Percentiles rank a stretch among this genome's conserved stretches.
phyloP scores from a whole-genome alignment of 2,329 filamentous ascomycete genomes.

The Paecilomyces sp. region DNA sequence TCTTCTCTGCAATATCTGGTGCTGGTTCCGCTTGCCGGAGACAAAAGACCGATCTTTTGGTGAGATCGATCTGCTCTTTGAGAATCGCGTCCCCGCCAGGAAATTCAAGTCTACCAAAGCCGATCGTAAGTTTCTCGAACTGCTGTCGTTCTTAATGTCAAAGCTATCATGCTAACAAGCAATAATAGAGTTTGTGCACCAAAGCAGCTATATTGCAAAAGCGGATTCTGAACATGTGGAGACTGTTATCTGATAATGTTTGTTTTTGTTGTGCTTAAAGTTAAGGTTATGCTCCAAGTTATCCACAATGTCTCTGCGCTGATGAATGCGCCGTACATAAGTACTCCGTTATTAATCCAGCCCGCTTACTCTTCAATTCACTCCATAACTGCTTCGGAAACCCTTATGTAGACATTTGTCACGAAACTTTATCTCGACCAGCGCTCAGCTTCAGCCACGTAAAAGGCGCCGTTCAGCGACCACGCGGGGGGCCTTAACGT shows the following conservation, averaged over 20 bases:
- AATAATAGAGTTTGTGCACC: background rate
- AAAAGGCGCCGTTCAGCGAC: background rate
- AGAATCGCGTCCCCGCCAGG: constrained; percentile 26
- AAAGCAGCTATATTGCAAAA: background rate
- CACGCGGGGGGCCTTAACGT: background rate
- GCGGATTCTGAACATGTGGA: background rate
- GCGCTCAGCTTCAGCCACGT: background rate
- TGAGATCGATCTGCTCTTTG: constrained; percentile 36
- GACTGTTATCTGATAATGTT: background rate
- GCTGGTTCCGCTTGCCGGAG: constrained; percentile 30
- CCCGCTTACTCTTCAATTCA: too few relatives aligned
- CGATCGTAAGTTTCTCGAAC: background rate
- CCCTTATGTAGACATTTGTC: too few relatives aligned
- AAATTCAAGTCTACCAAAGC: constrained; percentile 19
- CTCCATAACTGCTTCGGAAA: too few relatives aligned
- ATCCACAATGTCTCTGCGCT: background rate
- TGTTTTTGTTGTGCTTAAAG: too few relatives aligned
- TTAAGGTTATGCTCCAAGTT: background rate
- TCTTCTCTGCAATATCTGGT: constrained; percentile 24
- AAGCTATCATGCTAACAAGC: background rate
- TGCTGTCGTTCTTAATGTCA: background rate
- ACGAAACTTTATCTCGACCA: too few relatives aligned
- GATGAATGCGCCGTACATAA: background rate
- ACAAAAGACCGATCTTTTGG: constrained; percentile 28
- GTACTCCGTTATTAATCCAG: too few relatives aligned